A percentile compares a stretch with the other conserved stretches of the same genome.
Evolutionary conservation across 2,329 filamentous ascomycete genomes (phyloP).

Genomic region (Cladosporium sp.): DNA sequence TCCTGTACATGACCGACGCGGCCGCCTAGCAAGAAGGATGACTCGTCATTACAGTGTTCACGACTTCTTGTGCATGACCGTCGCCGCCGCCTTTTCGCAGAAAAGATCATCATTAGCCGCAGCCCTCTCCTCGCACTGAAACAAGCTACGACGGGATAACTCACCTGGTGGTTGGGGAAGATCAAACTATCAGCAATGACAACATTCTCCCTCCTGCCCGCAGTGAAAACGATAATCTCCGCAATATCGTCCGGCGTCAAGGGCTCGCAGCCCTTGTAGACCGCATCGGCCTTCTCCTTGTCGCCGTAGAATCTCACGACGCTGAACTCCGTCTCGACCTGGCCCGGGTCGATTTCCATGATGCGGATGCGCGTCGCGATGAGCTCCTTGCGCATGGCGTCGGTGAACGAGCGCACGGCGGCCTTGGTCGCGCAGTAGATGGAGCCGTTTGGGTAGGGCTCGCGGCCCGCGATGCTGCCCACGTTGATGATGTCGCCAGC

Average conservation of each 20-base stretch:
- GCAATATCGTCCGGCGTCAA: constrained; percentile 88
- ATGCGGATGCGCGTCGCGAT: constrained; percentile 75
- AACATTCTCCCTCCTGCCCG: constrained; percentile 81
- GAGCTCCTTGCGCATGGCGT: constrained; percentile 76
- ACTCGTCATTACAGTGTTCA: constrained; percentile 14
- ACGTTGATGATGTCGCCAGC: constrained; percentile 94
- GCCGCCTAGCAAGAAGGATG: constrained; percentile 16
- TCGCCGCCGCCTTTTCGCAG: constrained; percentile 37
- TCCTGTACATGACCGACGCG: constrained; percentile 19
- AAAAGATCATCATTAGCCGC: constrained; percentile 18
- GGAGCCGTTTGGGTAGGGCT: constrained; percentile 77
- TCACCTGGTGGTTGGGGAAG: constrained; percentile 85
- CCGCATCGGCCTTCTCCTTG: constrained; percentile 81
- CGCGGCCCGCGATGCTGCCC: constrained; percentile 85
- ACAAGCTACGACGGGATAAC: too few relatives aligned
- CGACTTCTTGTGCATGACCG: constrained; percentile 42
- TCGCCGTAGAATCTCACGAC: constrained; percentile 86
- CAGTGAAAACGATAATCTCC: constrained; percentile 82
- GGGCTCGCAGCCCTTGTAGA: constrained; percentile 81
- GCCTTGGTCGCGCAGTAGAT: constrained; percentile 96
- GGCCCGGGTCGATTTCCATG: constrained; percentile 86
- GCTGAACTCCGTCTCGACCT: constrained; percentile 93
- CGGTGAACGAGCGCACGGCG: constrained; percentile 79
- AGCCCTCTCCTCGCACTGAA: too few relatives aligned
- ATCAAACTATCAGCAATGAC: constrained; percentile 83